These are phyloP conservation scores for Cydonia oblonga DNA, from an alignment of 331 rosid species.

Conservation along the genomic window DNA sequence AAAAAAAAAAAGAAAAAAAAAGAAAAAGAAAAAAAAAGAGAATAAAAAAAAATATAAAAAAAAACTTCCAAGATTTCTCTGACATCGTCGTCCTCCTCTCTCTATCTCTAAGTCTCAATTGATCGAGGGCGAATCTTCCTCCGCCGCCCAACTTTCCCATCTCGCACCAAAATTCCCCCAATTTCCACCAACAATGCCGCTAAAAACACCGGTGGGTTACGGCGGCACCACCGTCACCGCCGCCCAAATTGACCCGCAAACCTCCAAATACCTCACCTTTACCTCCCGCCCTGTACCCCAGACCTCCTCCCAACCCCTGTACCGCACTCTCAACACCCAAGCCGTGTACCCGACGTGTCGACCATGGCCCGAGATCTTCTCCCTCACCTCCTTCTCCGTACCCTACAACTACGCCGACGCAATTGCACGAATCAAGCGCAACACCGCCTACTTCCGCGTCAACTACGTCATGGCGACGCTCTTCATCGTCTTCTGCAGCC, in stretches of 20 bases:
- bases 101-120: neutral
- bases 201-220: constrained; percentile 12
- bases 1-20: neutral
- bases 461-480: constrained; percentile 56
- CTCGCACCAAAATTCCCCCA: neutral
- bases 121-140: neutral
- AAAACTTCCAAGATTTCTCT: neutral
- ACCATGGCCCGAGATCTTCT: constrained; percentile 64
- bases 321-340: constrained; percentile 10
- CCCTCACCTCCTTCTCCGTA: constrained; percentile 37
- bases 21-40: too few relatives aligned
- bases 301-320: neutral
- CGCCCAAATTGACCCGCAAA: neutral
- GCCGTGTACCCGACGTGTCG: constrained; percentile 33
- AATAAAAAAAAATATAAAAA: neutral
- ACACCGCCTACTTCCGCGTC: constrained; percentile 48
- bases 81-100: too few relatives aligned
- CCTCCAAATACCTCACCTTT: constrained; percentile 20
- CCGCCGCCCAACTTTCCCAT: neutral
- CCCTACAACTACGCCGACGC: constrained; percentile 51
- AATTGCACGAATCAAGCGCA: constrained; percentile 43
- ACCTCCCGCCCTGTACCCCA: constrained; percentile 21
- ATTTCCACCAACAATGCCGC: constrained; percentile 6
- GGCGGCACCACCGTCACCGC: constrained; percentile 20
- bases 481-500: constrained; percentile 37